These are phyloP conservation scores for Aspergillus puulaauensis DNA, from an alignment of 2,329 filamentous ascomycete species.

Conservation along the genomic window DNA sequence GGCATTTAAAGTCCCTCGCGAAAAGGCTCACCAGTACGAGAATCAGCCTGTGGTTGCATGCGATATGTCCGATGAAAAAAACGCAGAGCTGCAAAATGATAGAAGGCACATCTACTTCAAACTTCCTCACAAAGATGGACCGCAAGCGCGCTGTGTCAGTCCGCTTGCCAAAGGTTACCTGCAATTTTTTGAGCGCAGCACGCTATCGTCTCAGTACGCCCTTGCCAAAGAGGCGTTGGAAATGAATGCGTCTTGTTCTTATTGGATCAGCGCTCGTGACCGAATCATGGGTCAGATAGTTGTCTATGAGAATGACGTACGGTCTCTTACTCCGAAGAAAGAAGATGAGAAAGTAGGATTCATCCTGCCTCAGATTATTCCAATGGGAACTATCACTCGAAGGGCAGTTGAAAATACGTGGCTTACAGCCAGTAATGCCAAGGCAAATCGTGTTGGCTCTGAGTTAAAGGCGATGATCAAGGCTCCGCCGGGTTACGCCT, in stretches of 20 bases:
- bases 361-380: slow-evolving; percentile 92
- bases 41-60: slow-evolving; percentile 72
- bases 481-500: slow-evolving; percentile 84
- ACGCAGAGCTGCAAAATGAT: slow-evolving; percentile 66
- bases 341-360: slow-evolving; percentile 62
- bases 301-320: slow-evolving; percentile 71
- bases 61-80: slow-evolving; percentile 74
- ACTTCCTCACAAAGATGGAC: slow-evolving; percentile 93
- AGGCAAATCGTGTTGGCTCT: slow-evolving; percentile 91
- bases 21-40: slow-evolving; percentile 64
- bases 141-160: slow-evolving; percentile 76
- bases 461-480: slow-evolving; percentile 97
- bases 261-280: slow-evolving; percentile 96
- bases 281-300: slow-evolving; percentile 95
- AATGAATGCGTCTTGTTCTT: slow-evolving; percentile 98
- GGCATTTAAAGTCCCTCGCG: slow-evolving; percentile 75
- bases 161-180: slow-evolving; percentile 91
- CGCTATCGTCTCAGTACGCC: slow-evolving; percentile 78
- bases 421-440: slow-evolving; percentile 96
- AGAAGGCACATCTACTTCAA: slow-evolving; percentile 74
- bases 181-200: slow-evolving; percentile 85
- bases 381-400: slow-evolving; percentile 96
- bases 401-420: slow-evolving; percentile 96
- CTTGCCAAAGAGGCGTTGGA: slow-evolving; percentile 94
- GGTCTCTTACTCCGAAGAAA: slow-evolving; percentile 18